Percentiles rank a stretch among this genome's conserved stretches.
Conservation (phyloP, 2,329 filamentous ascomycete genomes). For the Fusarium devonianum region DNA sequence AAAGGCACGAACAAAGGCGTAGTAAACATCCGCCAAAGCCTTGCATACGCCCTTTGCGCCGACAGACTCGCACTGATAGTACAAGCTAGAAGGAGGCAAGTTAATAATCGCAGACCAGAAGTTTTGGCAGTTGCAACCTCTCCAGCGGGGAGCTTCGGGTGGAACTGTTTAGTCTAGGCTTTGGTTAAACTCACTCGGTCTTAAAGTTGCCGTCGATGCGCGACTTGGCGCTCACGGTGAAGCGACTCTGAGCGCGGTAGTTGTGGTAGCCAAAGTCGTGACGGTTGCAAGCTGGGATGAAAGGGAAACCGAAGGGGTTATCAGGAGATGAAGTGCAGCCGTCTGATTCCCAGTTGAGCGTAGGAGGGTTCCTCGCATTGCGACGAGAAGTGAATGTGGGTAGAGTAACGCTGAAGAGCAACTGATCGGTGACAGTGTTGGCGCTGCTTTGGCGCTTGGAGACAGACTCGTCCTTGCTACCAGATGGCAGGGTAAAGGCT, state of each 20-base stretch:
- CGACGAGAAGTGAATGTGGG: conserved; percentile 51
- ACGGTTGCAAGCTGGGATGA: conserved; percentile 56
- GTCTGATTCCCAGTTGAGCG: conserved; percentile 52
- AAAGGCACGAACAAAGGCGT: conserved; percentile 48
- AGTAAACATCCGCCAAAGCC: conserved; percentile 51
- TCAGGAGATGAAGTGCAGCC: conserved; percentile 53
- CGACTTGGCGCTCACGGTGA: conserved; percentile 51
- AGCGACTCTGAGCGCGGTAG: conserved; percentile 57
- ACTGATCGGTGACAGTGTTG: conserved; percentile 51
- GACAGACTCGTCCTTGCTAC: conserved; percentile 10
- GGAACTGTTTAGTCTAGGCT: too few species aligned
- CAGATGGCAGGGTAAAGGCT: conserved; percentile 35
- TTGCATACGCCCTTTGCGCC: conserved; percentile 40
- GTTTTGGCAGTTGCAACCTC: too few species aligned
- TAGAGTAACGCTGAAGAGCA: conserved; percentile 55
- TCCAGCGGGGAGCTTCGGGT: too few species aligned
- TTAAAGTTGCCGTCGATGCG: conserved; percentile 60
- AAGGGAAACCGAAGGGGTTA: conserved; percentile 55
- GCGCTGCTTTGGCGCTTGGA: conserved; percentile 35
- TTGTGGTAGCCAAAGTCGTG: conserved; percentile 66
- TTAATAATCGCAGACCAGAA: too few species aligned
- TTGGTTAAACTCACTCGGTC: conserved; percentile 52
- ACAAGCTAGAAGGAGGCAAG: conserved; percentile 39
- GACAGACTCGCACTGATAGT: conserved; percentile 46
- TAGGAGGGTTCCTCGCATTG: conserved; percentile 49